Evolutionary conservation across 371 early-diverging fungal genomes (phyloP).

Genomic region (Parasitella parasitica): DNA sequence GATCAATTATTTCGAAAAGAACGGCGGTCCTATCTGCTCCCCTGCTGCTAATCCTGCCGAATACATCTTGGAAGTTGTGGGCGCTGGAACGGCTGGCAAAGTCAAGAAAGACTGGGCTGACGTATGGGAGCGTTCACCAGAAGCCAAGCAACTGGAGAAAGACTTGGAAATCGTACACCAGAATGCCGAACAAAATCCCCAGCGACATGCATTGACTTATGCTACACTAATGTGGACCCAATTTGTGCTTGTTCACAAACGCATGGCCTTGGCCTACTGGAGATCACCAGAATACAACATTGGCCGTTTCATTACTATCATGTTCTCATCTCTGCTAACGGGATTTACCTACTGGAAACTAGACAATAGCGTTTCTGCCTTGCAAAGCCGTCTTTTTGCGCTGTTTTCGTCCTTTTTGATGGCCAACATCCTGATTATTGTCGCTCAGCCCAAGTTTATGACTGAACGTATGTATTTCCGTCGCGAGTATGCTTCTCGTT

Average conservation of each 20-base stretch:
- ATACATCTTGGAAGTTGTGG: constrained; percentile 47
- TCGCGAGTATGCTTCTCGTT: constrained; percentile 63
- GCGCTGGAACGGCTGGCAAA: constrained; percentile 41
- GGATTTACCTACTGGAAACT: constrained; percentile 61
- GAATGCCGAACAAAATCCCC: constrained; percentile 10
- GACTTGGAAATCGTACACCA: constrained; percentile 17
- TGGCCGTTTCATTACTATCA: constrained; percentile 44
- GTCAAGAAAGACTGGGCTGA: constrained; percentile 51
- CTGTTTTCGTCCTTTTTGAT: constrained; percentile 63
- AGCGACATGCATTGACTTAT: constrained; percentile 13
- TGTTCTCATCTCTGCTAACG: constrained; percentile 45
- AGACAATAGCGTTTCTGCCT: constrained; percentile 43
- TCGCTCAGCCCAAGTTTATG: constrained; percentile 51
- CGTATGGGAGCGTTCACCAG: constrained; percentile 43
- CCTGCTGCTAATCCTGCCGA: constrained; percentile 51
- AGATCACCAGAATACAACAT: constrained; percentile 59
- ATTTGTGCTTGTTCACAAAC: constrained; percentile 38
- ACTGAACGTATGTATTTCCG: constrained; percentile 61
- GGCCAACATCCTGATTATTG: constrained; percentile 34
- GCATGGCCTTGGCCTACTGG: constrained; percentile 60
- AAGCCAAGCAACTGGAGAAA: constrained; percentile 14
- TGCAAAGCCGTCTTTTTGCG: constrained; percentile 64
- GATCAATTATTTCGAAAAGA: constrained; percentile 62
- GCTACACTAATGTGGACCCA: constrained; percentile 35
- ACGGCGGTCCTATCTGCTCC: constrained; percentile 58